Conservation (phyloP, 345 rosid genomes). For the Pugionium dolabratum region DNA sequence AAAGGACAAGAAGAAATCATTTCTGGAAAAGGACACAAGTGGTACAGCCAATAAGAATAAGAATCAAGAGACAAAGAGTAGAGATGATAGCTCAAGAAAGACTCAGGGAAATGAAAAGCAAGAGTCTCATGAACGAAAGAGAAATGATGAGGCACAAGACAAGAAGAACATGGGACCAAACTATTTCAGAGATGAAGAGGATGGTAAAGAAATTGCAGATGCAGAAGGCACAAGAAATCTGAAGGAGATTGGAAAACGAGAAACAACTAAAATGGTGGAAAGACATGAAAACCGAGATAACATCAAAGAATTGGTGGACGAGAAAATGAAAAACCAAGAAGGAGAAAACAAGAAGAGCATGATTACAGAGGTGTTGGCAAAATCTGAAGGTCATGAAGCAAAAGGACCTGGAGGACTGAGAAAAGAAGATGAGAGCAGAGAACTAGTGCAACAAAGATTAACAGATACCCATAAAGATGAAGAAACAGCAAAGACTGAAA, state of each 20-base stretch:
- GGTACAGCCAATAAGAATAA: slow-evolving; percentile 1
- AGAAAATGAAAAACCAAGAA: slow-evolving; percentile 8
- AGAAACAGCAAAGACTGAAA: slow-evolving; percentile 8
- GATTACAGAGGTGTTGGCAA: not conserved
- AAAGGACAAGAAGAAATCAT: not conserved
- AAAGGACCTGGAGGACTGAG: not conserved
- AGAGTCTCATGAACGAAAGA: slow-evolving; percentile 7
- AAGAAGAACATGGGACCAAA: slow-evolving; percentile 12
- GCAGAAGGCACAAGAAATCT: not conserved
- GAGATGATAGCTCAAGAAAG: slow-evolving; percentile 16
- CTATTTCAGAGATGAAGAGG: slow-evolving; percentile 1
- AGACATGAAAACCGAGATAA: not conserved
- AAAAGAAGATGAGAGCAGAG: slow-evolving; percentile 1
- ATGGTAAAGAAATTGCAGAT: not conserved
- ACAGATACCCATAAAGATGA: slow-evolving; percentile 13
- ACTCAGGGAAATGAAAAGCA: not conserved
- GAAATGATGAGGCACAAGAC: slow-evolving; percentile 9
- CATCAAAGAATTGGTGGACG: not conserved
- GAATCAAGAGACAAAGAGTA: slow-evolving; percentile 13
- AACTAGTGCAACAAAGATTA: not conserved
- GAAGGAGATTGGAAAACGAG: not conserved
- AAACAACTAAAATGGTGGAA: slow-evolving; percentile 1
- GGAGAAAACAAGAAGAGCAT: not conserved
- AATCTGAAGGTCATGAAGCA: slow-evolving; percentile 7
- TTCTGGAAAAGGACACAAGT: not conserved